These are phyloP conservation scores for Penicillium lividum DNA, from an alignment of 495 filamentous ascomycete genomes.

Conservation along the genomic window DNA sequence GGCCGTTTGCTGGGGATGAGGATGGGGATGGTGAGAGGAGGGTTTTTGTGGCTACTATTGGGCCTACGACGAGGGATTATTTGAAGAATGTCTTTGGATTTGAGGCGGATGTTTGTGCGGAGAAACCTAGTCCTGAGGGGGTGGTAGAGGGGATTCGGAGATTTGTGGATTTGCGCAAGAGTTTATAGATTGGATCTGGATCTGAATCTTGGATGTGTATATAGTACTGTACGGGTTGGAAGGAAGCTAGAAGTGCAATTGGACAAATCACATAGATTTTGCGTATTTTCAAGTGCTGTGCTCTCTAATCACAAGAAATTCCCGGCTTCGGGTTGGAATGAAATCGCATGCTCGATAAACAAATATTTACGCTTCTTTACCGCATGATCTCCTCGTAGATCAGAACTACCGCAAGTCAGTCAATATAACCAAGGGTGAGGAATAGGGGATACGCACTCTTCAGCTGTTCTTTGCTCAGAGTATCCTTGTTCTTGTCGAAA, in stretches of 20 bases:
- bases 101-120: slow-evolving; percentile 79
- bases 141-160: slow-evolving; percentile 65
- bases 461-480: slow-evolving; percentile 95
- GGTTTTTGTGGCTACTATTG: slow-evolving; percentile 80
- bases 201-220: not conserved
- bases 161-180: slow-evolving; percentile 42
- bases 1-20: slow-evolving; percentile 16
- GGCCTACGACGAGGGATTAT: slow-evolving; percentile 85
- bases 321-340: slow-evolving; percentile 9
- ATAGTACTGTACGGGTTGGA: not conserved
- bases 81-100: slow-evolving; percentile 65
- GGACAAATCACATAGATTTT: slow-evolving; percentile 5
- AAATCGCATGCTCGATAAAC: slow-evolving; percentile 20
- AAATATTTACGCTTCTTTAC: slow-evolving; percentile 46
- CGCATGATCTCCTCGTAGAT: slow-evolving; percentile 99
- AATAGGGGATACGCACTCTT: slow-evolving; percentile 62
- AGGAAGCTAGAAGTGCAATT: not conserved
- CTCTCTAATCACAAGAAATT: slow-evolving; percentile 2
- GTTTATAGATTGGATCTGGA: not conserved
- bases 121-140: slow-evolving; percentile 80
- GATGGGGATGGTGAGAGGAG: slow-evolving; percentile 15
- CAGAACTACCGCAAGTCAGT: slow-evolving; percentile 54
- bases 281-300: slow-evolving; percentile 6
- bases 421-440: not conserved
- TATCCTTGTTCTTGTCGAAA: slow-evolving; percentile 99